phyloP scores from a whole-genome alignment of 2,329 filamentous ascomycete species.

The Emericellopsis cladophorae region DNA sequence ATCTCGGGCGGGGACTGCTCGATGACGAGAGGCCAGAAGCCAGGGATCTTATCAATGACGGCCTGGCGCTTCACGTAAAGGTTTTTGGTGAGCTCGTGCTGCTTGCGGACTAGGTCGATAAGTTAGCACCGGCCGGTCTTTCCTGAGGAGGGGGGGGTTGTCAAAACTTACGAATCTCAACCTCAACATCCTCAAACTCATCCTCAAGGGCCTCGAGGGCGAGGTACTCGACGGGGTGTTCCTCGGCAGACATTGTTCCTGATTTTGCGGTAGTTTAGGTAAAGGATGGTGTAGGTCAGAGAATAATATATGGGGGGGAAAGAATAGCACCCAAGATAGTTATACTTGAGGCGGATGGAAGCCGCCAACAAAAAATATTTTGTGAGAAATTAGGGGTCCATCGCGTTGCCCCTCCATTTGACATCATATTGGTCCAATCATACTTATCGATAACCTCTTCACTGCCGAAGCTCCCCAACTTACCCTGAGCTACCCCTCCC shows the following conservation, averaged over 20 bases:
- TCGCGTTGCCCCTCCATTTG: too few relatives aligned
- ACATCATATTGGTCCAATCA: too few relatives aligned
- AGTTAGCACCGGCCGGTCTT: not conserved
- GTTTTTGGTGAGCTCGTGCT: slow-evolving; percentile 52
- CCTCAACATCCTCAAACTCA: slow-evolving; percentile 73
- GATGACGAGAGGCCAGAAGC: slow-evolving; percentile 93
- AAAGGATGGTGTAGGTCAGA: too few relatives aligned
- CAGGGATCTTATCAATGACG: slow-evolving; percentile 58
- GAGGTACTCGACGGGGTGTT: slow-evolving; percentile 49
- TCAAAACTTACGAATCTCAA: slow-evolving; percentile 59
- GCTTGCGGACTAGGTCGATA: slow-evolving; percentile 49
- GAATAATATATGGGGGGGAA: too few relatives aligned
- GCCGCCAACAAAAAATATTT: too few relatives aligned
- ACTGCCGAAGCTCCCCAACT: too few relatives aligned
- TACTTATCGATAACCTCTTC: too few relatives aligned
- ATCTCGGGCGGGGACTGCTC: slow-evolving; percentile 77
- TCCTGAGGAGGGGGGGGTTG: not conserved
- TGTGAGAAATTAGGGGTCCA: too few relatives aligned
- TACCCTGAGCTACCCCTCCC: too few relatives aligned
- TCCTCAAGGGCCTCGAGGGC: slow-evolving; percentile 69
- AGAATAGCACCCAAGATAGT: not conserved
- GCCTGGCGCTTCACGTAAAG: slow-evolving; percentile 68
- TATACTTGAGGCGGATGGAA: not conserved
- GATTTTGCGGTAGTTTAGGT: slow-evolving; percentile 2
- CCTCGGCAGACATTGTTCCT: slow-evolving; percentile 19